A percentile compares a stretch with the other conserved stretches of the same genome.
Conservation (phyloP, 2,329 filamentous ascomycete genomes). For the Epichloe gansuensis region DNA sequence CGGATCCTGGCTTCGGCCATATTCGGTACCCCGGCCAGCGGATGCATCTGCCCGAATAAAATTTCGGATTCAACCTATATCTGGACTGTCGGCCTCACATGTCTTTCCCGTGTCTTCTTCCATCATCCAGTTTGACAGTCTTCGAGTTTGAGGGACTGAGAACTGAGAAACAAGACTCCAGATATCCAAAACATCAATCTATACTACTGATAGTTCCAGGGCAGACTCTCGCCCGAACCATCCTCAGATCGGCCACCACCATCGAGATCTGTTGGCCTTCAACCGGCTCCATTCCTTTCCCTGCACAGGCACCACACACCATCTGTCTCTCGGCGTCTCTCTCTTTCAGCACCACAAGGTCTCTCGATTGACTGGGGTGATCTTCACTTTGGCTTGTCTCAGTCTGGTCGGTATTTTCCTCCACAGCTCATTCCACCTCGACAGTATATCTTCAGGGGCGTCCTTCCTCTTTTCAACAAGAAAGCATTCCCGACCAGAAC, state of each 20-base stretch:
- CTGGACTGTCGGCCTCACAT: constrained; percentile 8
- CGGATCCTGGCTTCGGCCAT: not conserved
- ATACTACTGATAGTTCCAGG: constrained; percentile 13
- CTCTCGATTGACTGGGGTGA: constrained; percentile 22
- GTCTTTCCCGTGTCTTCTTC: constrained; percentile 4
- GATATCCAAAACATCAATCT: constrained; percentile 15
- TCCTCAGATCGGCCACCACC: constrained; percentile 11
- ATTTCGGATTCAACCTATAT: constrained; percentile 5
- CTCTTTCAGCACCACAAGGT: constrained; percentile 14
- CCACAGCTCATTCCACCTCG: constrained; percentile 24
- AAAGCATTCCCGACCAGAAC: constrained; percentile 24
- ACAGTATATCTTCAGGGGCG: constrained; percentile 29
- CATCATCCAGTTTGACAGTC: constrained; percentile 1
- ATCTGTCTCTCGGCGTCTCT: constrained; percentile 25
- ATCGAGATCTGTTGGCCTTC: constrained; percentile 16
- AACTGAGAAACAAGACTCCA: constrained; percentile 10
- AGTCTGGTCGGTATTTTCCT: constrained; percentile 19
- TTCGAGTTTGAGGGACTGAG: constrained; percentile 9
- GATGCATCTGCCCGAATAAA: not conserved
- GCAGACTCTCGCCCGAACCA: constrained; percentile 10
- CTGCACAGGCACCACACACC: constrained; percentile 15
- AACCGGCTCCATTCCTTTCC: constrained; percentile 23
- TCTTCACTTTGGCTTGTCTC: constrained; percentile 24
- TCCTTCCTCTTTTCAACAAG: constrained; percentile 20
- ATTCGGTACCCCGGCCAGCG: not conserved